Base-by-base conservation (phyloP, 305 asterid species). In the Salvia sclarea region DNA sequence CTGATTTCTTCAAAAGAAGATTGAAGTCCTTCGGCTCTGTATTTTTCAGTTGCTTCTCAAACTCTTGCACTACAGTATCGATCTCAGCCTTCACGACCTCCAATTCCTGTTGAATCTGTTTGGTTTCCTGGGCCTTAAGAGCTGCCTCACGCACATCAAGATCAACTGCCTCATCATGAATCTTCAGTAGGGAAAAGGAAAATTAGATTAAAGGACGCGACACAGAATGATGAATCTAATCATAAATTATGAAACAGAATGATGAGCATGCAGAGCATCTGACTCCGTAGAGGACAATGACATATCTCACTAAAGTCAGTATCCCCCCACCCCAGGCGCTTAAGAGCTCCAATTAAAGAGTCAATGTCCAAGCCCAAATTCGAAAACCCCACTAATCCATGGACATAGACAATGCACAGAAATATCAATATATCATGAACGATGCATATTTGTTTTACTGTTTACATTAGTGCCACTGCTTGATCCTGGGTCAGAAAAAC, bases 121-220 rank as follows among this genome's bases (percentile, higher is more conserved):
- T 84, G 66, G 85, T 76, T 87, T 86, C 95, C 79, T 83, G 75
- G 16, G 85, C 85, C 89, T 83, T 89, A 11, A 94, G 91, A 72
- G 90, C 93, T 58, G 85, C 88, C 83, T 84, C 93, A 44, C 92
- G 97, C 45, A 45, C 84, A 68, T 84, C 89, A 63, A 94, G 90
- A 72, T 86, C 88, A 68, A 75, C 82, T 78, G 98, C 90, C 82
- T 89, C 98, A 38, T 78, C 79, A 35, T 33, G 66, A 63, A 91
- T 85, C 98, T 94, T 73, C 83, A 80, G 21, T 71, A 57, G 49
- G 44, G 64, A 22, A 72, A 50, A 28, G 33, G 37, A 71, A 66
- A 30, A 21, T 58, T 49, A 44, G 64, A 73, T 8, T n/a, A 40
- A 24, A 62, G 21, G 60, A 52, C 0, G 58, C 22, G 41, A 40